Conservation (phyloP, 2,329 filamentous ascomycete genomes). For the Colletotrichum graminicola region DNA sequence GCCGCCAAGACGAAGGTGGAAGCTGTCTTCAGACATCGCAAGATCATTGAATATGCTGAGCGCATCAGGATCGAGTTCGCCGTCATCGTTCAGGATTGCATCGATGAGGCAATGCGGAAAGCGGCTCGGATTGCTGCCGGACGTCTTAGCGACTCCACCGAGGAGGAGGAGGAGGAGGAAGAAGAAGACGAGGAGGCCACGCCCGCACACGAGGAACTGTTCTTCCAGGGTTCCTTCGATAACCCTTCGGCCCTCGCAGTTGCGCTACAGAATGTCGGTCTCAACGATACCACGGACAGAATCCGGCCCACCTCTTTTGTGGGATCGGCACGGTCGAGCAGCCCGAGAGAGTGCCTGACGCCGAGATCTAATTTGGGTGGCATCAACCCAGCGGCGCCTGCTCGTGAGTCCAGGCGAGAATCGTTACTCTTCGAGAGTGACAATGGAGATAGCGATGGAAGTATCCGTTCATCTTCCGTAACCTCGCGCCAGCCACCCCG, state of each 20-base stretch:
- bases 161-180: conserved; percentile 62
- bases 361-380: conserved; percentile 83
- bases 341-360: conserved; percentile 90
- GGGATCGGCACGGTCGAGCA: conserved; percentile 86
- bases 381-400: conserved; percentile 67
- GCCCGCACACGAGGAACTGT: conserved; percentile 64
- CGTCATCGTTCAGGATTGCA: conserved; percentile 93
- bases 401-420: conserved; percentile 76
- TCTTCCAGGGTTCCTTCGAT: conserved; percentile 70
- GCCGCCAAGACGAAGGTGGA: conserved; percentile 91
- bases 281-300: conserved; percentile 58
- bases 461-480: conserved; percentile 82
- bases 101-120: conserved; percentile 90
- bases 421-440: conserved; percentile 89
- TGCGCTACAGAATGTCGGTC: conserved; percentile 62
- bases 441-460: conserved; percentile 87
- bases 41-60: conserved; percentile 95
- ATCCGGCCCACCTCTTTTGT: conserved; percentile 68
- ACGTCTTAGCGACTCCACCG: conserved; percentile 82
- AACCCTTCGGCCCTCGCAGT: conserved; percentile 67
- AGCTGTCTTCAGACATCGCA: conserved; percentile 89
- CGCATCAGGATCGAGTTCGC: conserved; percentile 95
- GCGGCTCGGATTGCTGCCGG: conserved; percentile 89
- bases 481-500: conserved; percentile 75
- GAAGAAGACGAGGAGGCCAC: conserved; percentile 55